A percentile compares a stretch with the other conserved stretches of the same genome.
phyloP scores from a whole-genome alignment of 306 rosid genomes.

The Gynostemma pentaphyllum region DNA sequence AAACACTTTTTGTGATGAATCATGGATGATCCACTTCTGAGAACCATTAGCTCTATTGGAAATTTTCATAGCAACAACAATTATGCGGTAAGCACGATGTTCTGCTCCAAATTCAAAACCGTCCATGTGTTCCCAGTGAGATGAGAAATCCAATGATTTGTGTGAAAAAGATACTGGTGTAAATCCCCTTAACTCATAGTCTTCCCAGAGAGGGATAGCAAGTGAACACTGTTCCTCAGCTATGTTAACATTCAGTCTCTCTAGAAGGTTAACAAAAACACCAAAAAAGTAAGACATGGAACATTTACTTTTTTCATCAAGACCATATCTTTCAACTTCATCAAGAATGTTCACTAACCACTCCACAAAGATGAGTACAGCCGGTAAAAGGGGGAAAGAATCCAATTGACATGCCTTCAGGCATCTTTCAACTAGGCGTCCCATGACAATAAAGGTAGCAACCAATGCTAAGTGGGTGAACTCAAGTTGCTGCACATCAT shows the following conservation, averaged over 20 bases:
- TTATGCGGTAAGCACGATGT: slow-evolving; percentile 48
- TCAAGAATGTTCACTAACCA: slow-evolving; percentile 47
- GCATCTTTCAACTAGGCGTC: slow-evolving; percentile 67
- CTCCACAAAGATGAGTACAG: slow-evolving; percentile 73
- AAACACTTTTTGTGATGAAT: slow-evolving; percentile 23
- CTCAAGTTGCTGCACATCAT: slow-evolving; percentile 26
- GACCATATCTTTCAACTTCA: slow-evolving; percentile 23
- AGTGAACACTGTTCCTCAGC: slow-evolving; percentile 23
- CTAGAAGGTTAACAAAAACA: slow-evolving; percentile 37
- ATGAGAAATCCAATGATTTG: slow-evolving; percentile 40
- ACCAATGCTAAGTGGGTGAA: slow-evolving; percentile 48
- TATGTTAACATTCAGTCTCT: slow-evolving; percentile 18
- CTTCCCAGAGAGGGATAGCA: slow-evolving; percentile 78
- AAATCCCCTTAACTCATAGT: slow-evolving; percentile 86
- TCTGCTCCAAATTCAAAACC: slow-evolving; percentile 40
- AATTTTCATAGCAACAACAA: slow-evolving; percentile 47
- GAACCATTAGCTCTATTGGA: slow-evolving; percentile 36
- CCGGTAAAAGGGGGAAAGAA: slow-evolving; percentile 61
- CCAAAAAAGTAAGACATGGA: slow-evolving; percentile 62
- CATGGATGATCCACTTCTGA: slow-evolving; percentile 42
- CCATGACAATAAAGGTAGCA: slow-evolving; percentile 60
- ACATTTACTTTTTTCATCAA: slow-evolving; percentile 35
- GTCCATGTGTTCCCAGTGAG: slow-evolving; percentile 37
- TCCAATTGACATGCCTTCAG: slow-evolving; percentile 25
- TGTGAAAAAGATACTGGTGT: slow-evolving; percentile 44